A percentile compares a stretch with the other conserved stretches of the same genome.
Evolutionary conservation across 129 eudicot genomes (phyloP).

Genomic region (Escallonia rubra): DNA sequence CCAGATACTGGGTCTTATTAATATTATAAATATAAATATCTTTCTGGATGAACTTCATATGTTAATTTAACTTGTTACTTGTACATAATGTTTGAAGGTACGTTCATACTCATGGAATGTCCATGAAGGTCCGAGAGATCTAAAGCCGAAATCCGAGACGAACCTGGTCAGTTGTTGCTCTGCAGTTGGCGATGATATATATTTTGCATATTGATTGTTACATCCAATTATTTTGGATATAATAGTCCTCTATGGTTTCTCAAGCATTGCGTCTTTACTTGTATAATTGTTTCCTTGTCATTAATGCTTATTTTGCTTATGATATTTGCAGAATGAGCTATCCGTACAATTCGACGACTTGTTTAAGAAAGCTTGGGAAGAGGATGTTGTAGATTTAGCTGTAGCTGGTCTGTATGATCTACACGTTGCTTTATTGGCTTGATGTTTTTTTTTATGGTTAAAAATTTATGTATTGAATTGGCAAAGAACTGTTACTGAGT

Average conservation of each 20-base stretch:
- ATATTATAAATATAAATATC: neutral
- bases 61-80: neutral
- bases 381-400: slow-evolving; percentile 48
- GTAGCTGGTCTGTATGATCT: slow-evolving; percentile 50
- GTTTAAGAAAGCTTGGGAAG: slow-evolving; percentile 97
- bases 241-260: too few relatives aligned
- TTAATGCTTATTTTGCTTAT: slow-evolving; percentile 16
- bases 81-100: slow-evolving; percentile 45
- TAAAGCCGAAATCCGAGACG: slow-evolving; percentile 37
- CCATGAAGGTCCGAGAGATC: slow-evolving; percentile 35
- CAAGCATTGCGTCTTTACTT: slow-evolving; percentile 1
- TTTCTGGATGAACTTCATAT: neutral
- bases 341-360: slow-evolving; percentile 94
- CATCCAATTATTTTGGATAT: too few relatives aligned
- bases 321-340: slow-evolving; percentile 55
- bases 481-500: neutral
- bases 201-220: too few relatives aligned
- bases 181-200: neutral
- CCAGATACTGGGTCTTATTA: too few relatives aligned
- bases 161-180: slow-evolving; percentile 31
- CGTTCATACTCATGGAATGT: slow-evolving; percentile 64
- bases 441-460: neutral
- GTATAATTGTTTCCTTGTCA: neutral
- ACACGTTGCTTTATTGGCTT: slow-evolving; percentile 3
- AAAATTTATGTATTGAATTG: neutral